Base-by-base conservation (phyloP, 306 rosid genomes). In the Canavalia gladiata region DNA sequence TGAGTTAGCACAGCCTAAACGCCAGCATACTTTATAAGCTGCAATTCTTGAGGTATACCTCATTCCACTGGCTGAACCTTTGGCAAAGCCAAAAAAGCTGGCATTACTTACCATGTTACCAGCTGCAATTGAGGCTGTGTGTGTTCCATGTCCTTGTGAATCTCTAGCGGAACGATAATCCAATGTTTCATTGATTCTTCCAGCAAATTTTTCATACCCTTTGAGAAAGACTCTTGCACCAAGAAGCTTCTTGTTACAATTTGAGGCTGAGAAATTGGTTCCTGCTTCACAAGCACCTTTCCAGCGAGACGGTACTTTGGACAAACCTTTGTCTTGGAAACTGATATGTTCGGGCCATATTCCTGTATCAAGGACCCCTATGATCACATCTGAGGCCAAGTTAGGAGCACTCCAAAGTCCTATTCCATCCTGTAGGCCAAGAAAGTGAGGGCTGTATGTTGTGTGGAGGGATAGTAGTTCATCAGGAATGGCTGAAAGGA, bases 301-400 rank as follows among this genome's bases (percentile, higher is more conserved):
- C 95, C 92, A 91, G 4, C 45, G 78, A 68, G 74, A 45, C 7
- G 95, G 95, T 49, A 89, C 82, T 3, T 29, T 6, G 75, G 90
- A 34, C 72, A 91, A 60, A 52, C 86, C 87, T 4, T 84, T 12
- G 77, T 89, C 92, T 31, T 50, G 78, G 62, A 91, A 91, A 79
- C 95, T 91, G 8, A 86, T 42, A 18, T 91, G 92, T 63, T 91
- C 92, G 2, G 95, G 95, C 95, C 95, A 91, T 57, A 91, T 83
- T 51, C 92, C 92, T 0, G 95, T 80, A 35, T 91, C 95, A 12
- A 91, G 86, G 28, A 89, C 39, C 7, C 92, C 92, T 41, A 91
- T 68, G 42, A 91, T 89, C 52, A 89, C 89, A 68, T 91, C 91
- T 6, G 87, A 82, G 59, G 90, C 88, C 64, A 87, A 83, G 81